Base-by-base conservation (phyloP, 257 asterid genomes). In the Scutellaria minor region DNA sequence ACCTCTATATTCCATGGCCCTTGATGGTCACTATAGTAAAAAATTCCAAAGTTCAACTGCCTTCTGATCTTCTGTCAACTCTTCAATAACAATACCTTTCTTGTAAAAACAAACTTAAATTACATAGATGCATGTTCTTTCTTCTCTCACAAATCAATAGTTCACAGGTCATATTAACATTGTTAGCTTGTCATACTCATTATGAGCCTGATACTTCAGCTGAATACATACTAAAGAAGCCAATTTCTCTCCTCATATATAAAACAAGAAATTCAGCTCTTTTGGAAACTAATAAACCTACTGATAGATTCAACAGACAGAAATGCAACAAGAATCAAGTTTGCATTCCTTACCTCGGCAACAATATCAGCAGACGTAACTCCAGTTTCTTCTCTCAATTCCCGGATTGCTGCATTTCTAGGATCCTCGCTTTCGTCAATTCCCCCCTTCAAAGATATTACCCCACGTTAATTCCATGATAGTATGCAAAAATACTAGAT, bases 321-420 rank as follows among this genome's bases (percentile, higher is more conserved):
- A 46, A 72, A 61, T 47, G 57, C 52, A 35, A 50, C 52, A 59
- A 14, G 61, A 31, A 64, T 67, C 59, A 52, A 68, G 50, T 62
- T 60, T 9, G 35, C 27, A 14, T 13, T 31, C 40, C 65, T 66
- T 78, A 91, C 98, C 97, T 91, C 96, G 7, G 96, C 93, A 51
- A 89, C 41, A 71, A 90, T 80, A 66, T 88, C 91, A 50, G 98
- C 97, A 60, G 96, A 86, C 48, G 88, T 88, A 75, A 93, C 93
- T 67, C 98, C 98, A 8, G 98, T 91, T 85, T 93, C 98, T 84
- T 93, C 98, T 81, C 93, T 82, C 77, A 91, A 64, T 79, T 93
- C 98, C 81, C 98, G 79, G 66, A 85, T 77, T 70, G 91, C 98
- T 68, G 98, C 97, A 73, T 78, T 78, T 81, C 89, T 87, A 58